phyloP scores from a whole-genome alignment of 306 rosid genomes.

The Cucumis sativus region DNA sequence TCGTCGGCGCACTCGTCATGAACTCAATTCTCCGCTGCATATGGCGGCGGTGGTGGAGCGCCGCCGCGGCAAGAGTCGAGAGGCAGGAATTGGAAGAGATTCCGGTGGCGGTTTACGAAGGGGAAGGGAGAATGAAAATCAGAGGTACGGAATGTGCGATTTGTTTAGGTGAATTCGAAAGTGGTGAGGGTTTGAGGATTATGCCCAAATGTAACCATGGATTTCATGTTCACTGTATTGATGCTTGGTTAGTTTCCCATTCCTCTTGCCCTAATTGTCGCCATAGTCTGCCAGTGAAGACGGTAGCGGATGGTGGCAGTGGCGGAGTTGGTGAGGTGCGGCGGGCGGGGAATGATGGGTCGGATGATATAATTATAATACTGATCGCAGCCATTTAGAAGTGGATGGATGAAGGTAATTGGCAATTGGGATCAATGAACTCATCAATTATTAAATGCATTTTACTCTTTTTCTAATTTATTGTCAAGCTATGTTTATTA shows the following conservation, averaged over 20 bases:
- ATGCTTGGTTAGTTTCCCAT: conserved; percentile 66
- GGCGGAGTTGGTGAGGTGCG: background rate
- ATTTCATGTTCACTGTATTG: conserved; percentile 74
- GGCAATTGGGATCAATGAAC: no score
- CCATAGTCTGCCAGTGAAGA: conserved; percentile 30
- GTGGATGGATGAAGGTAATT: no score
- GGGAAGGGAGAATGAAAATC: conserved; percentile 20
- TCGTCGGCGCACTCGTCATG: conserved; percentile 53
- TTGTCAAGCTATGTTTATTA: no score
- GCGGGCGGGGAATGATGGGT: background rate
- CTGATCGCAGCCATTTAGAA: no score
- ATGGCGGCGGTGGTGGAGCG: conserved; percentile 24
- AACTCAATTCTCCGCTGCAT: conserved; percentile 53
- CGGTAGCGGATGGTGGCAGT: background rate
- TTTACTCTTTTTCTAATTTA: no score
- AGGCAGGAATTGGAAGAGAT: conserved; percentile 32
- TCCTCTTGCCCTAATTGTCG: conserved; percentile 90
- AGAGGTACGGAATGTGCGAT: conserved; percentile 75
- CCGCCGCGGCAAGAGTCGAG: conserved; percentile 43
- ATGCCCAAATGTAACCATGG: conserved; percentile 75
- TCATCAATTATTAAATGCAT: no score
- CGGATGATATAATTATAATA: no score
- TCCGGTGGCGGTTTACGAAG: conserved; percentile 56
- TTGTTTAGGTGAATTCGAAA: conserved; percentile 64
- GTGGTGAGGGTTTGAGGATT: conserved; percentile 55